These are phyloP conservation scores for Saturnispora quitensis DNA, from an alignment of 805 yeast species.

Conservation along the genomic window DNA sequence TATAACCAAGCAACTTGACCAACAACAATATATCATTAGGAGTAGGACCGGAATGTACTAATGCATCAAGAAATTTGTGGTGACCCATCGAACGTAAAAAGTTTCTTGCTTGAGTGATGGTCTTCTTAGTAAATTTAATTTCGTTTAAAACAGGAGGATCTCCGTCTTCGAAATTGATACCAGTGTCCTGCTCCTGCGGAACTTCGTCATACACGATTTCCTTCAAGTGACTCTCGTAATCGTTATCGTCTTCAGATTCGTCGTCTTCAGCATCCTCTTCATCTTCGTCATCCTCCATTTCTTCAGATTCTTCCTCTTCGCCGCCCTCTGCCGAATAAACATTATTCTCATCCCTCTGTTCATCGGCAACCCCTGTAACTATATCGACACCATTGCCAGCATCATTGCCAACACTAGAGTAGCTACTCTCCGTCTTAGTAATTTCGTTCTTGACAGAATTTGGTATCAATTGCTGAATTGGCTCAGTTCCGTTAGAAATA, in stretches of 20 bases:
- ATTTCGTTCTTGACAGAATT: not conserved
- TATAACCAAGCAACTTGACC: conserved; percentile 55
- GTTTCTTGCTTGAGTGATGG: conserved; percentile 38
- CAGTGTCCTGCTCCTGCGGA: conserved; percentile 2
- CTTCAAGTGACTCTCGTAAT: conserved; percentile 11
- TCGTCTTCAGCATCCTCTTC: conserved; percentile 3
- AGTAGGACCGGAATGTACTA: conserved; percentile 50
- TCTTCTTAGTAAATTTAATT: conserved; percentile 31
- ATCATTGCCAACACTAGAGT: not conserved
- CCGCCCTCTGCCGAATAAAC: not conserved
- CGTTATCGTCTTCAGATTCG: conserved; percentile 6
- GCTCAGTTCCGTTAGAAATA: not conserved
- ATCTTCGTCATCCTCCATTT: not conserved
- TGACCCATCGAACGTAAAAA: conserved; percentile 54
- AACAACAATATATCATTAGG: conserved; percentile 48
- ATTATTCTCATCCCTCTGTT: not conserved
- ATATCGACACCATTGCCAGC: not conserved
- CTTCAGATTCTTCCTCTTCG: not conserved
- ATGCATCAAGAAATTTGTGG: conserved; percentile 42
- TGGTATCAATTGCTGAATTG: not conserved
- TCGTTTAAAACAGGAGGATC: conserved; percentile 16
- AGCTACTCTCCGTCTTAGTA: not conserved
- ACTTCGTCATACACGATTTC: conserved; percentile 10
- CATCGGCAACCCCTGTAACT: not conserved
- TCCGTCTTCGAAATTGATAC: conserved; percentile 3